These are phyloP conservation scores for Neurospora sp. DNA, from an alignment of 495 filamentous ascomycete genomes.

Conservation along the genomic window DNA sequence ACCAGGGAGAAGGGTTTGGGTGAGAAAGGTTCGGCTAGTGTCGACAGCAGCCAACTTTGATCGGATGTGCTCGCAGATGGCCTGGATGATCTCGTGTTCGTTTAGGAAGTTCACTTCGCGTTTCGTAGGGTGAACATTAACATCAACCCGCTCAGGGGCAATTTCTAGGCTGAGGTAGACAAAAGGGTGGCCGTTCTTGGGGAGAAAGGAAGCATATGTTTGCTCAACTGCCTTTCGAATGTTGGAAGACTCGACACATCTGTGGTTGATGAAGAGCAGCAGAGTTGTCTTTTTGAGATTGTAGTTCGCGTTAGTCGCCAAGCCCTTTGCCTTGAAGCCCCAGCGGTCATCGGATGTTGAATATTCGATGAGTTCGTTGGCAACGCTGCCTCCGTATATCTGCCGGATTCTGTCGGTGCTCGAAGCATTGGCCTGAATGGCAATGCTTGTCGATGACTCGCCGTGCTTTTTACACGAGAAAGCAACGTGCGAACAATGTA, in stretches of 20 bases:
- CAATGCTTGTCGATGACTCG: slow-evolving; percentile 70
- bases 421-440: slow-evolving; percentile 60
- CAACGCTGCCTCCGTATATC: slow-evolving; percentile 76
- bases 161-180: slow-evolving; percentile 89
- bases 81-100: slow-evolving; percentile 92
- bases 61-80: slow-evolving; percentile 72
- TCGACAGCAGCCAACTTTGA: slow-evolving; percentile 79
- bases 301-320: slow-evolving; percentile 91
- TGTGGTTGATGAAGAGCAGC: slow-evolving; percentile 94
- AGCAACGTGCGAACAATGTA: slow-evolving; percentile 85
- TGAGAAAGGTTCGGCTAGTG: slow-evolving; percentile 88
- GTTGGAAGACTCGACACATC: slow-evolving; percentile 85
- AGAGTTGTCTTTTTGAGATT: slow-evolving; percentile 84
- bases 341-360: slow-evolving; percentile 61
- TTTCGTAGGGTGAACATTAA: slow-evolving; percentile 97
- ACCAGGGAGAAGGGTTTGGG: slow-evolving; percentile 79
- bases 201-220: slow-evolving; percentile 80
- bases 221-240: slow-evolving; percentile 89
- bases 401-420: slow-evolving; percentile 78
- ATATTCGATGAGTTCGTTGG: slow-evolving; percentile 82
- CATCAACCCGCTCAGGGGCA: slow-evolving; percentile 86
- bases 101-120: slow-evolving; percentile 97
- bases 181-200: slow-evolving; percentile 93
- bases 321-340: slow-evolving; percentile 73
- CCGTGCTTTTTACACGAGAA: slow-evolving; percentile 97